Conservation (phyloP, 179 eudicot species). For the Sideroxylon spinosum region DNA sequence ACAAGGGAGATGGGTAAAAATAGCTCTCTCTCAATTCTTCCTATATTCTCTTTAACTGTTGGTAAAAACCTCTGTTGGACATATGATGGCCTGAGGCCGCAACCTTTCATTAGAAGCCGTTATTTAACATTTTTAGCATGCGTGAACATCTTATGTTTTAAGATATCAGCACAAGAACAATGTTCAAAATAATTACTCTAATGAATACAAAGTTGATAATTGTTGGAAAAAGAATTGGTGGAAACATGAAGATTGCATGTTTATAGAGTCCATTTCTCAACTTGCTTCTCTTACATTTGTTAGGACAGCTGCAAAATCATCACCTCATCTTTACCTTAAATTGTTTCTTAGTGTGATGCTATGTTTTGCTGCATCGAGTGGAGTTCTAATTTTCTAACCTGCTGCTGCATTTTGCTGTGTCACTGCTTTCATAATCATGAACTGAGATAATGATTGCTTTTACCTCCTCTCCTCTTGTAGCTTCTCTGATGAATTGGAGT, state of each 20-base stretch:
- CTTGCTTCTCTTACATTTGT: background rate
- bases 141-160: background rate
- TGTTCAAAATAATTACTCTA: background rate
- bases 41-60: background rate
- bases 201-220: background rate
- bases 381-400: background rate
- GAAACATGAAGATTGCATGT: background rate
- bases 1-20: too few relatives aligned
- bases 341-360: background rate
- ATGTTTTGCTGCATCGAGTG: background rate
- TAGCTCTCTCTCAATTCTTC: too few relatives aligned
- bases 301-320: background rate
- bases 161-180: background rate
- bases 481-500: conserved; percentile 86
- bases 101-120: background rate
- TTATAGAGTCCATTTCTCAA: background rate
- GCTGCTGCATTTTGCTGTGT: background rate
- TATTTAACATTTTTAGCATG: background rate
- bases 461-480: conserved; percentile 42
- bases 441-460: conserved; percentile 14
- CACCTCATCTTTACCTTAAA: background rate
- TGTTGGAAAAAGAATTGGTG: background rate
- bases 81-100: background rate
- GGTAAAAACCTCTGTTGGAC: background rate
- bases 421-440: too few relatives aligned